These are phyloP conservation scores for Mycena haematopus DNA, from an alignment of 768 basidiomycete species.

Conservation along the genomic window DNA sequence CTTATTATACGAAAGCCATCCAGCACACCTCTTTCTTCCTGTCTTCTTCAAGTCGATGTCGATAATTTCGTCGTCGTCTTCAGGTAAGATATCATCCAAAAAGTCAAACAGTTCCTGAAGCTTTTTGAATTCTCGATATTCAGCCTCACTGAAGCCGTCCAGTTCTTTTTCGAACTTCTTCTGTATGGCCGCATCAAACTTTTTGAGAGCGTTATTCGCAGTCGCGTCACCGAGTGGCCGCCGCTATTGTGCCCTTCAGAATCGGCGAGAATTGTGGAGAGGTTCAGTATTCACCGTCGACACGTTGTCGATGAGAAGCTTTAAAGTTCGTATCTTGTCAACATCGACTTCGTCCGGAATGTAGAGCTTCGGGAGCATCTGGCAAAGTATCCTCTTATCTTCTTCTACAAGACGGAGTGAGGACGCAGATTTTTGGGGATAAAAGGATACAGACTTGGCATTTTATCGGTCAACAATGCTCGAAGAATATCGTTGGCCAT, in stretches of 20 bases:
- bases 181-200: conserved; percentile 68
- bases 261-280: conserved; percentile 1
- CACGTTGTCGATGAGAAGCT: conserved; percentile 67
- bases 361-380: conserved; percentile 67
- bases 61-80: conserved; percentile 64
- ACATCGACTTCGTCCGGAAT: conserved; percentile 77
- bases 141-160: conserved; percentile 74
- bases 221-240: conserved; percentile 57
- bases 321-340: conserved; percentile 66
- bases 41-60: conserved; percentile 47
- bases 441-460: conserved; percentile 54
- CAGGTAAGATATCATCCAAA: conserved; percentile 72
- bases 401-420: conserved; percentile 54
- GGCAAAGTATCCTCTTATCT: conserved; percentile 68
- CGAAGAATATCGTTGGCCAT: conserved; percentile 55
- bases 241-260: conserved; percentile 35
- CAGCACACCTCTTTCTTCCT: conserved; percentile 55
- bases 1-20: neutral
- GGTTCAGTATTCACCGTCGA: conserved; percentile 49
- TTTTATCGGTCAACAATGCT: conserved; percentile 48
- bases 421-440: conserved; percentile 27
- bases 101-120: conserved; percentile 72
- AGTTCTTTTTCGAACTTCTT: conserved; percentile 80
- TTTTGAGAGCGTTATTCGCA: conserved; percentile 71
- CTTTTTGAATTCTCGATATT: conserved; percentile 67